Percentiles rank a stretch among this genome's conserved stretches.
phyloP scores from a whole-genome alignment of 805 yeast species.

The Wickerhamomyces ciferrii region DNA sequence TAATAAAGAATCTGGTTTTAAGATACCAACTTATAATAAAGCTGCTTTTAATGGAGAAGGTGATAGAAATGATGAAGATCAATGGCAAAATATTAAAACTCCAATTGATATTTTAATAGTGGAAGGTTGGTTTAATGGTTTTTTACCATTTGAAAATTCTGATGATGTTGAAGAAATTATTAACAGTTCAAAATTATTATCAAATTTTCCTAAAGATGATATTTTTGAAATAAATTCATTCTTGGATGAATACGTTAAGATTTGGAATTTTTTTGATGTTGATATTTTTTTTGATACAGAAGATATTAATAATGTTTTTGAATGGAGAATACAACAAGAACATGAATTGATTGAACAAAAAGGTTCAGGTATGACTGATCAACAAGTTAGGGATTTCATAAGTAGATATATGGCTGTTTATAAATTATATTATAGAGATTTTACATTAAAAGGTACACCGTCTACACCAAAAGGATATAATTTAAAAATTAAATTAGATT shows the following conservation, averaged over 20 bases:
- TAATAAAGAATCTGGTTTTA: conserved; percentile 22
- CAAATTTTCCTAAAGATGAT: conserved; percentile 22
- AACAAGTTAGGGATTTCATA: conserved; percentile 61
- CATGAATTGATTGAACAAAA: conserved; percentile 43
- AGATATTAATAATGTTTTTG: conserved; percentile 55
- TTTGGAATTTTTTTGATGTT: conserved; percentile 56
- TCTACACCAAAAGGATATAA: conserved; percentile 11
- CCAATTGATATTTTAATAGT: conserved; percentile 64
- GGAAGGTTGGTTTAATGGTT: conserved; percentile 97
- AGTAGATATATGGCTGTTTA: conserved; percentile 87
- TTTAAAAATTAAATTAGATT: conserved; percentile 12
- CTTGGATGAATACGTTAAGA: conserved; percentile 41
- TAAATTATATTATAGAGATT: conserved; percentile 52
- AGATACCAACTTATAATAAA: conserved; percentile 75
- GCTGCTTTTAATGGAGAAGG: conserved; percentile 70
- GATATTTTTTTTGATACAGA: conserved; percentile 61
- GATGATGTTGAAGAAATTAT: conserved; percentile 11
- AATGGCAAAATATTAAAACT: conserved; percentile 32
- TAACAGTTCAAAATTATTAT: conserved; percentile 17
- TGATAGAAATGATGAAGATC: conserved; percentile 46
- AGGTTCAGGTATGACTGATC: conserved; percentile 81
- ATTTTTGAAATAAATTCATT: conserved; percentile 43
- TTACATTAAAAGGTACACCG: conserved; percentile 26
- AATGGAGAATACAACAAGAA: conserved; percentile 74
- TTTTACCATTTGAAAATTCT: conserved; percentile 33